Evolutionary conservation across 768 basidiomycete genomes (phyloP), one percentile per base, ranked within the genome.

Genomic region (Tylopilus sp.): DNA sequence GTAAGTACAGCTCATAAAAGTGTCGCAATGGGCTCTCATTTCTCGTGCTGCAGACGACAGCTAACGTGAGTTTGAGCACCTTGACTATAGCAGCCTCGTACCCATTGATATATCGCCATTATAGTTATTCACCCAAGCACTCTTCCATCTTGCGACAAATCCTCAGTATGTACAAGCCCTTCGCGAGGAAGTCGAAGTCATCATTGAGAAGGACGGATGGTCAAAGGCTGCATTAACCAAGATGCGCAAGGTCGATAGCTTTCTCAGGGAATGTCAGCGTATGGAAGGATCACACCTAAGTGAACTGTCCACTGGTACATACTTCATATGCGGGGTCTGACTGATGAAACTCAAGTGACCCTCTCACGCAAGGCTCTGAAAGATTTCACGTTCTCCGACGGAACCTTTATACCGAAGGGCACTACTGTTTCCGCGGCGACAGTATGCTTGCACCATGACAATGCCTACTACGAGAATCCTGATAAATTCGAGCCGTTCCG

Each of bases 371-470:
- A 56, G 48, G 69, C 69, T 0, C 23, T 66, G 26, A 65, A 63
- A 39, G 63, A 70, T 28, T 57, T 65, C 52, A 70, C 66, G 1
- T 67, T 75, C 52, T 71, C 69, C 0, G 71, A 75, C 36, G 75
- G 73, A 3, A 72, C 72, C 1, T 53, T 66, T 25, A 44, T 74
- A 31, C 75, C 72, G 0, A 58, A 65, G 21, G 75, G 70, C 20
- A 63, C 65, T 5, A 44, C 45, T 10, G 15, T 75, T 7, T 40
- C 59, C 1, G 57, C 57, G 2, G 48, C 69, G 0, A 22, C 53
- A 2, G 53, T 47, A 31, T 57, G 59, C 4, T 20, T 63, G 0
- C 70, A 71, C 11, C 26, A 7, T 9, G 61, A 67, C 15, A 25
- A 31, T 8, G 11, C 17, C 1, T 0, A 51, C 1, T 76, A 77